Percentiles rank a stretch among this genome's conserved stretches.
phyloP scores from a whole-genome alignment of 768 basidiomycete genomes.

The Termitomyces sp. region DNA sequence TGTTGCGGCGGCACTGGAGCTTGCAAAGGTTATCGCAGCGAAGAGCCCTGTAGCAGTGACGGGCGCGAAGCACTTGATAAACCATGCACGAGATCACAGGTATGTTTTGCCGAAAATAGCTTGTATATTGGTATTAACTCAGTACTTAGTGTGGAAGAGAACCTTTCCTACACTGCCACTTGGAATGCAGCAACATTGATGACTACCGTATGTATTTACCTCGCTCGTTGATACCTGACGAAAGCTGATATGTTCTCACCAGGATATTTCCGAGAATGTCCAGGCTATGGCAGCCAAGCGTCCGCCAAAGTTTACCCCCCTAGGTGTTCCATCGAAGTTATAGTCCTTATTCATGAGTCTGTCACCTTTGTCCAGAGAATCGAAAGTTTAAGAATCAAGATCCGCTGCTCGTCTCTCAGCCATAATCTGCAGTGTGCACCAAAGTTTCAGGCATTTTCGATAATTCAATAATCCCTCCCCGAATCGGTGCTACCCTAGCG shows the following conservation, averaged over 20 bases:
- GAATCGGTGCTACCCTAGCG: background rate
- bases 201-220: slow-evolving; percentile 28
- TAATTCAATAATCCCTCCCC: background rate
- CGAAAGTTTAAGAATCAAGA: background rate
- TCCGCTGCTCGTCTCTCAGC: background rate
- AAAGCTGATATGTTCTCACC: background rate
- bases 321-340: slow-evolving; percentile 20
- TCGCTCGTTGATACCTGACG: background rate
- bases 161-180: slow-evolving; percentile 38
- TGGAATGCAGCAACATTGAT: slow-evolving; percentile 44
- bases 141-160: slow-evolving; percentile 32
- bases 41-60: slow-evolving; percentile 81
- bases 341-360: background rate
- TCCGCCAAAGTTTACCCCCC: slow-evolving; percentile 24
- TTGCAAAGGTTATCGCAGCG: slow-evolving; percentile 60
- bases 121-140: background rate
- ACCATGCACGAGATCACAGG: slow-evolving; percentile 80
- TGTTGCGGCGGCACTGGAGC: slow-evolving; percentile 55
- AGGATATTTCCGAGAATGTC: slow-evolving; percentile 37
- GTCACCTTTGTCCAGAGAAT: background rate
- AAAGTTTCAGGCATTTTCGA: background rate
- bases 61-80: slow-evolving; percentile 74
- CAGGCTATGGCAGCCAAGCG: slow-evolving; percentile 29
- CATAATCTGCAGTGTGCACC: background rate
- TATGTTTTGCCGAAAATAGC: slow-evolving; percentile 25